Percentiles rank a stretch among this genome's conserved stretches.
phyloP scores from a whole-genome alignment of 1,139 yeast genomes.

The Blastobotrys arbuscula region DNA sequence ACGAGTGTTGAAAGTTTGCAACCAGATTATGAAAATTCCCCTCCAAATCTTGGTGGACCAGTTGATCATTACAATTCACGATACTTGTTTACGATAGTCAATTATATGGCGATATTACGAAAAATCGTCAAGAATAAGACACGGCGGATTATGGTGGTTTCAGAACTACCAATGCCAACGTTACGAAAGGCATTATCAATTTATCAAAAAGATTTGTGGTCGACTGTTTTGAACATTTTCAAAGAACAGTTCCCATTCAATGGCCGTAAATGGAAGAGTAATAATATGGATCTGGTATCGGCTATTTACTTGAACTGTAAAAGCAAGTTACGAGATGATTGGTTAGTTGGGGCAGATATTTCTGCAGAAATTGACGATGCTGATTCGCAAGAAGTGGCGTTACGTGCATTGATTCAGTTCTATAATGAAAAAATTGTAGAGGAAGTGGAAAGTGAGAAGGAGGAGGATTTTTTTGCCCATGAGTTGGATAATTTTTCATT shows the following conservation, averaged over 20 bases:
- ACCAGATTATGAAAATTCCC: neutral
- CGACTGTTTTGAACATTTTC: slow-evolving; percentile 61
- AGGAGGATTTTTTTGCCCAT: slow-evolving; percentile 43
- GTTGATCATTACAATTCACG: slow-evolving; percentile 23
- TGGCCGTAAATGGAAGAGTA: slow-evolving; percentile 90
- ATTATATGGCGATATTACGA: slow-evolving; percentile 33
- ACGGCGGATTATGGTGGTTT: slow-evolving; percentile 38
- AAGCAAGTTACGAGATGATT: slow-evolving; percentile 69
- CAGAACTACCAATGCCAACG: slow-evolving; percentile 40
- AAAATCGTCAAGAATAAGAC: slow-evolving; percentile 36
- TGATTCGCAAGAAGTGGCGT: slow-evolving; percentile 79
- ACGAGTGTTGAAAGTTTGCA: neutral
- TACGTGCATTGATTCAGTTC: slow-evolving; percentile 73
- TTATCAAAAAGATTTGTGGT: slow-evolving; percentile 58
- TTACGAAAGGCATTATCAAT: slow-evolving; percentile 38
- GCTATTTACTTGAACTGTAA: slow-evolving; percentile 74
- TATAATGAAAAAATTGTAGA: slow-evolving; percentile 54
- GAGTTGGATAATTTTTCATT: slow-evolving; percentile 34
- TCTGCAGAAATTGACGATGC: slow-evolving; percentile 72
- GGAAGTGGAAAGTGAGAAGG: slow-evolving; percentile 25
- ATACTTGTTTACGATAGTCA: slow-evolving; percentile 33
- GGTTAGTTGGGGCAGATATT: slow-evolving; percentile 84
- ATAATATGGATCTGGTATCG: slow-evolving; percentile 90
- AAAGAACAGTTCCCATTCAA: slow-evolving; percentile 84
- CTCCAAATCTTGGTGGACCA: neutral